phyloP scores from a whole-genome alignment of 177 flowering plant species.

The Vitis hybrid region DNA sequence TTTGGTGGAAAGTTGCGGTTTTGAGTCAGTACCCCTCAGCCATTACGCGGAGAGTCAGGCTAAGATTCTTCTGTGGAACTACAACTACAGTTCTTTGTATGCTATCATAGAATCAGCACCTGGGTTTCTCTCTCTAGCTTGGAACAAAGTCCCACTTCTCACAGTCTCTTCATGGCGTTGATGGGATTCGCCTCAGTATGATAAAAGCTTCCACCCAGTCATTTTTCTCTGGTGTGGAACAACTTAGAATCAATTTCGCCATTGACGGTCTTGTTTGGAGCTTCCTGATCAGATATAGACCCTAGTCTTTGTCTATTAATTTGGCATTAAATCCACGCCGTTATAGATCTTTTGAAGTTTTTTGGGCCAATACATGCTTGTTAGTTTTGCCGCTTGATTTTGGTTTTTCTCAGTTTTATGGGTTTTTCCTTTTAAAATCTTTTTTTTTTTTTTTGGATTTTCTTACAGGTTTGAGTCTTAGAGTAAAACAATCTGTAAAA shows the following conservation, averaged over 20 bases:
- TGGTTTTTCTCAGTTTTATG: not conserved
- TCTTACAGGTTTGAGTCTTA: constrained; percentile 9
- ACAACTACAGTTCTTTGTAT: constrained; percentile 64
- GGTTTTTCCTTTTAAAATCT: not conserved
- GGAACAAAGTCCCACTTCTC: constrained; percentile 75
- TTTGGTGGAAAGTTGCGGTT: constrained; percentile 72
- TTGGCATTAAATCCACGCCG: not conserved
- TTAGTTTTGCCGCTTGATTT: constrained; percentile 2
- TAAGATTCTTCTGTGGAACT: constrained; percentile 74
- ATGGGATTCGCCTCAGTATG: constrained; percentile 11
- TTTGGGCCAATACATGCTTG: constrained; percentile 1
- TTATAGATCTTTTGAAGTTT: not conserved
- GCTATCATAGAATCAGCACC: constrained; percentile 60
- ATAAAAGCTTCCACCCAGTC: constrained; percentile 22
- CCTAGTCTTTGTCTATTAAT: not conserved
- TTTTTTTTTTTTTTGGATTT: constrained; percentile 1
- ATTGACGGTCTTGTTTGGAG: constrained; percentile 11
- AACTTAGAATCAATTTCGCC: constrained; percentile 6
- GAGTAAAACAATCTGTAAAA: constrained; percentile 16
- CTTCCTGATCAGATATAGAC: constrained; percentile 5
- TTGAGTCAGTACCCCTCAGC: constrained; percentile 55
- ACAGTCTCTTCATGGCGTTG: constrained; percentile 93
- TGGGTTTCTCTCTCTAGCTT: constrained; percentile 79
- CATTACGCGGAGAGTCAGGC: constrained; percentile 93
- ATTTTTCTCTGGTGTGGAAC: constrained; percentile 30